Evolutionary conservation across 1,139 yeast genomes (phyloP).

Genomic region (Yamadazyma friedrichii): DNA sequence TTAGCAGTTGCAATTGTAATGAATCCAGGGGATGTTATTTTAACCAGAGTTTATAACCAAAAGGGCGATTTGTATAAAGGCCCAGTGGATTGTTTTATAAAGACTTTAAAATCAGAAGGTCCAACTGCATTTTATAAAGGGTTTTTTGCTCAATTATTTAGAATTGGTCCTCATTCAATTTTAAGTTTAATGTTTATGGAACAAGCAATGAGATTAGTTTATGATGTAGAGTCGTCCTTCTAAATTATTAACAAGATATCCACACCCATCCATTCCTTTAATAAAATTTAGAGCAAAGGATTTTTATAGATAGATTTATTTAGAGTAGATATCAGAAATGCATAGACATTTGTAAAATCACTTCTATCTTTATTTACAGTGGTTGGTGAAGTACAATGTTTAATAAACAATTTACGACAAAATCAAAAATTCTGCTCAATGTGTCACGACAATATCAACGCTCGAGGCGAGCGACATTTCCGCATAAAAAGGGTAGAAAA

Average conservation of each 20-base stretch:
- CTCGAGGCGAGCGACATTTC: conserved; percentile 3
- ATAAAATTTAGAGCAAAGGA: background rate
- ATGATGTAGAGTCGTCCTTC: conserved; percentile 19
- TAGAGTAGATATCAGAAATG: background rate
- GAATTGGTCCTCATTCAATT: conserved; percentile 95
- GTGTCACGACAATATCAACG: no score
- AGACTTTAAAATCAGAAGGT: conserved; percentile 86
- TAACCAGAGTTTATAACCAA: conserved; percentile 94
- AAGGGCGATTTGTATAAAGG: conserved; percentile 84
- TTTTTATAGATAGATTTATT: background rate
- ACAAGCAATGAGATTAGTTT: conserved; percentile 71
- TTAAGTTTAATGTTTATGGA: conserved; percentile 93
- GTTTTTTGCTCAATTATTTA: conserved; percentile 84
- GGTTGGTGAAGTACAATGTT: no score
- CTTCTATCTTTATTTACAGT: background rate
- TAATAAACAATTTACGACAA: no score
- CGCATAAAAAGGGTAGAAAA: background rate
- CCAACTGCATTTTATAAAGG: conserved; percentile 87
- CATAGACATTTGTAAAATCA: no score
- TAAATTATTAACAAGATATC: no score
- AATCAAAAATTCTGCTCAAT: no score
- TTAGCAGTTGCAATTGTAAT: conserved; percentile 90
- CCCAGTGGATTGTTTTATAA: conserved; percentile 82
- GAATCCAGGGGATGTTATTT: conserved; percentile 96
- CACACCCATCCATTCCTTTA: no score